phyloP scores from a whole-genome alignment of 2,329 filamentous ascomycete species.

The Rosellinia necatrix region DNA sequence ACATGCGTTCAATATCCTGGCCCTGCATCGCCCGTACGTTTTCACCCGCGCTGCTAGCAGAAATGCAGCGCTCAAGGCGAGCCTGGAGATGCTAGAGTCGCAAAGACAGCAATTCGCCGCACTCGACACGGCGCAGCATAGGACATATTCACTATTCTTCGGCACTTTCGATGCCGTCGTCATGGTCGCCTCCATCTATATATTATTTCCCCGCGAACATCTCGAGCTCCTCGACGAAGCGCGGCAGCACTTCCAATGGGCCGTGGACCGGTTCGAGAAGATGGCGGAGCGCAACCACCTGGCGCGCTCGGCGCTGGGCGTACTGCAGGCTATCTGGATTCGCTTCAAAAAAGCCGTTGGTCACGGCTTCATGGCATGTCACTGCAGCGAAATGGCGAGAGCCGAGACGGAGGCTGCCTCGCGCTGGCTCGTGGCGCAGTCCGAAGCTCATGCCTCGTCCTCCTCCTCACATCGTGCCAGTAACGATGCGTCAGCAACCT shows the following conservation, averaged over 20 bases:
- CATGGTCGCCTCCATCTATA: constrained; percentile 63
- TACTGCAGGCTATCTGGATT: constrained; percentile 59
- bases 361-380: constrained; percentile 34
- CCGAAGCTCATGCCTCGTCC: constrained; percentile 16
- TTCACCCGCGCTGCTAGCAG: constrained; percentile 60
- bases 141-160: constrained; percentile 62
- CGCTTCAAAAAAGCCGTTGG: constrained; percentile 58
- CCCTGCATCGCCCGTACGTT: constrained; percentile 65
- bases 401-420: constrained; percentile 29
- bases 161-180: constrained; percentile 68
- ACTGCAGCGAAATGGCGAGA: constrained; percentile 13
- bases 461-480: constrained; percentile 4
- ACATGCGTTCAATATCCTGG: constrained; percentile 60
- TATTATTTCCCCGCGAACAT: constrained; percentile 63
- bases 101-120: constrained; percentile 56
- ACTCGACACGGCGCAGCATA: constrained; percentile 57
- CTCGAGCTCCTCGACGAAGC: constrained; percentile 51
- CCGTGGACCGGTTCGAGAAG: constrained; percentile 60
- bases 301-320: constrained; percentile 58
- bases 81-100: constrained; percentile 58
- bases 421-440: constrained; percentile 22
- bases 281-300: constrained; percentile 60
- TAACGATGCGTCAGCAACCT: constrained; percentile 8
- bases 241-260: constrained; percentile 63
- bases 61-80: constrained; percentile 60